Evolutionary conservation across 2,329 filamentous ascomycete species (phyloP), one percentile per base, ranked within the genome.

Genomic region (Bisporella sp.): DNA sequence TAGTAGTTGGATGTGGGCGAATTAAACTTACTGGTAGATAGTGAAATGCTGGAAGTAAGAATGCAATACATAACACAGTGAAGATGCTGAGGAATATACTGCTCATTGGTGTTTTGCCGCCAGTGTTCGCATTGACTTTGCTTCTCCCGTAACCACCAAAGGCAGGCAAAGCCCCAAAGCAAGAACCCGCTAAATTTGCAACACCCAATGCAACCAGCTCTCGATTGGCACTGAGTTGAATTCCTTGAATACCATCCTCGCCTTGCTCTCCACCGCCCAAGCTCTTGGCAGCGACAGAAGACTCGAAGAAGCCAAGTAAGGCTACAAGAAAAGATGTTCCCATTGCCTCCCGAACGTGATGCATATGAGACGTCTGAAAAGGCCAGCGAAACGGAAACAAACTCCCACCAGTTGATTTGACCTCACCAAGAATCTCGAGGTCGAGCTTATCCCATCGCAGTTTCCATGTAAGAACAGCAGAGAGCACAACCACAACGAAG

Each of bases 281-380:
- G 55, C 88, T 92, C 70, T 97, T 97, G 35, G 93, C 93, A 1
- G 93, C 93, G 9, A 99, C 90, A 0, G 90, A 96, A 3, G 89
- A 96, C 68, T 99, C 93, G 62, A 99, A 99, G 69, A 99, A 99
- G n/a, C 93, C 93, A 0, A 99, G 82, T 29, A 99, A 76, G 1
- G 91, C 89, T 57, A 99, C 96, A 48, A 97, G 76, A 63, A 99
- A 96, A 0, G 89, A 87, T 0, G 93, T 97, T 47, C 88, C 85
- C 77, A 97, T 86, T 37, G 89, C 87, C 55, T 89, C 86, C 28
- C 87, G 84, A 48, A 95, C 87, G 64, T 96, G 86, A 29, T 81
- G 77, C 74, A 97, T 83, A 59, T 95, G 81, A 5, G 80, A 75
- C 2, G 80, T 71, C 56, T 84, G 81, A 62, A 96, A 93, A 0